phyloP scores from a whole-genome alignment of 768 basidiomycete genomes.

The Russula foetens region DNA sequence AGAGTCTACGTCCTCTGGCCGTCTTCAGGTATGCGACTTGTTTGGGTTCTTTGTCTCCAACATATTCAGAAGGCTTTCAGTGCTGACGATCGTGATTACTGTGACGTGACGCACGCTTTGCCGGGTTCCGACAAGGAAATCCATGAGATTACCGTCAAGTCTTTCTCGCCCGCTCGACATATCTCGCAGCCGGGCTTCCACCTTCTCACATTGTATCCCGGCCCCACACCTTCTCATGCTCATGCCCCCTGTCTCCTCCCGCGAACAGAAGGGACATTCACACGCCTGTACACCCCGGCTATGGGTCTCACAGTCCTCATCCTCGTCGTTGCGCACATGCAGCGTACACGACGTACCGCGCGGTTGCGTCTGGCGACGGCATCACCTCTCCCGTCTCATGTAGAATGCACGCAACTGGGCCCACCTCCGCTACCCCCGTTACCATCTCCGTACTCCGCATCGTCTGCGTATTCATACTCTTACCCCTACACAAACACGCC shows the following conservation, averaged over 20 bases:
- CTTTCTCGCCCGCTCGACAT: slow-evolving; percentile 70
- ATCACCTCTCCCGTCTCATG: slow-evolving; percentile 11
- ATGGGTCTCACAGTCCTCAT: slow-evolving; percentile 44
- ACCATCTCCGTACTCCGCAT: slow-evolving; percentile 19
- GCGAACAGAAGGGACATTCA: slow-evolving; percentile 53
- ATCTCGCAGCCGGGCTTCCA: slow-evolving; percentile 79
- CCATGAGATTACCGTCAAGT: slow-evolving; percentile 82
- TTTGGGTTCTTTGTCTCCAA: neutral
- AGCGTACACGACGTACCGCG: slow-evolving; percentile 10
- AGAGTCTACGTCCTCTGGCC: slow-evolving; percentile 51
- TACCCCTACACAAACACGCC: slow-evolving; percentile 20
- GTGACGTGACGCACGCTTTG: slow-evolving; percentile 56
- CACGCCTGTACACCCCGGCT: slow-evolving; percentile 54
- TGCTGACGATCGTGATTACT: slow-evolving; percentile 90
- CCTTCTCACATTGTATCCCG: slow-evolving; percentile 59
- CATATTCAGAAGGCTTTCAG: slow-evolving; percentile 28
- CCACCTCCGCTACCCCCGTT: neutral
- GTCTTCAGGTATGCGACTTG: slow-evolving; percentile 55
- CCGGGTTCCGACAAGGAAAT: slow-evolving; percentile 27
- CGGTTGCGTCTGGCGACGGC: slow-evolving; percentile 15
- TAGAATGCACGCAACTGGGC: neutral
- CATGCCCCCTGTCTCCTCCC: slow-evolving; percentile 78
- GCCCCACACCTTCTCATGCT: slow-evolving; percentile 36
- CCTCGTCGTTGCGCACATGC: slow-evolving; percentile 39
- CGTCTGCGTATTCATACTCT: slow-evolving; percentile 19